Evolutionary conservation across 2,329 filamentous ascomycete genomes (phyloP).

Genomic region (Pseudogymnoascus pannorum): DNA sequence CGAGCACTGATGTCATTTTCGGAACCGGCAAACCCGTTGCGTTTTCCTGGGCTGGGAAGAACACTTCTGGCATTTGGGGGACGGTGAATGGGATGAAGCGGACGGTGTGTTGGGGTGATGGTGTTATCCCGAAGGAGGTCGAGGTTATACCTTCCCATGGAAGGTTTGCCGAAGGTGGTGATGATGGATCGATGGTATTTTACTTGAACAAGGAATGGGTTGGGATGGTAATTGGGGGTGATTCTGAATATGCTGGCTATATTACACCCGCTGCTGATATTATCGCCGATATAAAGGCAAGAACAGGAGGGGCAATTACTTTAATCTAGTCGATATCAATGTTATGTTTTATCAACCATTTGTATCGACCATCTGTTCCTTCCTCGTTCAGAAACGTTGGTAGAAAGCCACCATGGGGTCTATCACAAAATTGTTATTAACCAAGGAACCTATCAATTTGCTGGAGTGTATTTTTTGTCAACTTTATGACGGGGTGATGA

Average conservation of each 20-base stretch:
- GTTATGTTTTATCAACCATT: background rate
- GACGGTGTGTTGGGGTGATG: background rate
- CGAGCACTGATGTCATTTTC: too few relatives aligned
- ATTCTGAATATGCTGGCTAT: background rate
- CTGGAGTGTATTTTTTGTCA: too few relatives aligned
- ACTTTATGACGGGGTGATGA: too few relatives aligned
- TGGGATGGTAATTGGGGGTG: background rate
- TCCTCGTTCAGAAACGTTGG: background rate
- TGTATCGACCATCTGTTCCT: background rate
- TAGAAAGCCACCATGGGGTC: background rate
- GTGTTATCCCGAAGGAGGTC: background rate
- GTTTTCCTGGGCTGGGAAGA: background rate
- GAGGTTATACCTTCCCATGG: background rate
- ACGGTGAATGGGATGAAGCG: background rate
- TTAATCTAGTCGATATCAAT: background rate
- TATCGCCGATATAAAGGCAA: background rate
- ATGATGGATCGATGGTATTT: conserved; percentile 4
- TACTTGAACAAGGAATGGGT: background rate
- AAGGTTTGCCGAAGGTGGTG: background rate
- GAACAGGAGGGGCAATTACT: background rate
- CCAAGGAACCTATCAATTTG: too few relatives aligned
- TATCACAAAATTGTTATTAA: too few relatives aligned
- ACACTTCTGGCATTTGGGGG: too few relatives aligned
- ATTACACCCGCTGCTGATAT: background rate
- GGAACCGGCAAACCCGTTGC: background rate